Base-by-base conservation (phyloP, 345 rosid genomes). In the Toxicodendron radicans region DNA sequence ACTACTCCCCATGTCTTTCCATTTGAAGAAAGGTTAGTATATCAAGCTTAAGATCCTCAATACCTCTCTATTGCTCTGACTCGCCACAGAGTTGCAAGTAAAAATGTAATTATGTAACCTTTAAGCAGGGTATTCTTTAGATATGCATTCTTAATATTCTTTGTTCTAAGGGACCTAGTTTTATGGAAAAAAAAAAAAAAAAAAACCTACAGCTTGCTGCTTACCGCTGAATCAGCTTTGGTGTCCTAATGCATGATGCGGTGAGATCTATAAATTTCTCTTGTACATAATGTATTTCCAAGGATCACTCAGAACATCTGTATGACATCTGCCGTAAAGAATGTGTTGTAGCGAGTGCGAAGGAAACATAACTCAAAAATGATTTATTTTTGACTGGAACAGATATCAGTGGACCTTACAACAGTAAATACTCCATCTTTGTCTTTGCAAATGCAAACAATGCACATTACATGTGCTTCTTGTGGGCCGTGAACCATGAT, bases 1-100 rank as follows among this genome's bases (percentile, higher is more conserved):
- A 80, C 80, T 73, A 89, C 86, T 65, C 97, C 98, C 8, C 94
- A 92, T 82, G 94, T 95, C 64, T 95, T 85, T 84, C 99, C 99
- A 78, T 95, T 95, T 87, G 94, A 91, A 81, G 98, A 95, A 84
- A 92, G 99, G 99, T 91, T 79, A 71, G 64, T 56, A 46, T 64
- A 27, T 56, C 57, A 52, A 27, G 27, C 58, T 51, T 73, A 17
- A 41, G 16, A 11, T 5, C 27, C 33, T 63, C 13, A 53, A 35
- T 24, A 27, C 53, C 9, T 14, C 33, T 64, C 23, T 24, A 12
- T 21, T 58, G 33, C 24, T 58, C 63, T 58, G 2, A 23, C 63
- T 58, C 63, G 24, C 24, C 63, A n/a, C 32, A 66, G 24, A 49
- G 49, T 49, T 1, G 51, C 59, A 30, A 57, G 35, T 8, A 53